Evolutionary conservation across 2,329 filamentous ascomycete species (phyloP).

Genomic region (Epichloe sibirici): DNA sequence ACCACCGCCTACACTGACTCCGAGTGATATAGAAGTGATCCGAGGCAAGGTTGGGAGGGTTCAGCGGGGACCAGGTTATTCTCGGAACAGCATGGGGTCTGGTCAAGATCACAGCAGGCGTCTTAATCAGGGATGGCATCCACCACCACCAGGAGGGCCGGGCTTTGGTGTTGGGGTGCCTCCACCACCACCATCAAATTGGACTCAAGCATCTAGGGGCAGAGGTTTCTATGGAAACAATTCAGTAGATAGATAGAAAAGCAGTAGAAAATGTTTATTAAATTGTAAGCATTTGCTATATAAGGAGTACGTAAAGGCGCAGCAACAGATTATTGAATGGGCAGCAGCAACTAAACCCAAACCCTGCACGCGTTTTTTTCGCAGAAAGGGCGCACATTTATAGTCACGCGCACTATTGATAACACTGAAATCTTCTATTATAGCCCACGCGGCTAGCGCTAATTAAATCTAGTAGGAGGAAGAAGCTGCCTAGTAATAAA

Average conservation of each 20-base stretch:
- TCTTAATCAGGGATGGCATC: conserved; percentile 8
- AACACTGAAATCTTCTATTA: too few relatives aligned
- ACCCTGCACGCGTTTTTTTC: too few relatives aligned
- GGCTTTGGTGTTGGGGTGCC: conserved; percentile 5
- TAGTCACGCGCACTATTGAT: too few relatives aligned
- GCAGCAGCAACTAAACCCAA: too few relatives aligned
- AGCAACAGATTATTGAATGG: too few relatives aligned
- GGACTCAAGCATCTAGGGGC: neutral
- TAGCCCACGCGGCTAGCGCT: too few relatives aligned
- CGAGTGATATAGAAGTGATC: conserved; percentile 62
- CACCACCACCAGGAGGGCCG: conserved; percentile 19
- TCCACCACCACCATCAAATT: conserved; percentile 5
- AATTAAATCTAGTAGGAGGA: too few relatives aligned
- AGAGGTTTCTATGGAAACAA: neutral
- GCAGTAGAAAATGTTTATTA: too few relatives aligned
- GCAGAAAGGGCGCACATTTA: too few relatives aligned
- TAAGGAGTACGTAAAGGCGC: too few relatives aligned
- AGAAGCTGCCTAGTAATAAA: too few relatives aligned
- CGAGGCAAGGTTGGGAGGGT: conserved; percentile 44
- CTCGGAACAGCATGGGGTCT: conserved; percentile 7
- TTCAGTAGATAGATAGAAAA: neutral
- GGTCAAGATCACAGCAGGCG: neutral
- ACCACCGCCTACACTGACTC: conserved; percentile 58
- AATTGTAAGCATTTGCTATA: too few relatives aligned
- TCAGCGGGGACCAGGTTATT: conserved; percentile 27